Evolutionary conservation across 2,329 filamentous ascomycete genomes (phyloP).

Genomic region (Fulvia fulva): DNA sequence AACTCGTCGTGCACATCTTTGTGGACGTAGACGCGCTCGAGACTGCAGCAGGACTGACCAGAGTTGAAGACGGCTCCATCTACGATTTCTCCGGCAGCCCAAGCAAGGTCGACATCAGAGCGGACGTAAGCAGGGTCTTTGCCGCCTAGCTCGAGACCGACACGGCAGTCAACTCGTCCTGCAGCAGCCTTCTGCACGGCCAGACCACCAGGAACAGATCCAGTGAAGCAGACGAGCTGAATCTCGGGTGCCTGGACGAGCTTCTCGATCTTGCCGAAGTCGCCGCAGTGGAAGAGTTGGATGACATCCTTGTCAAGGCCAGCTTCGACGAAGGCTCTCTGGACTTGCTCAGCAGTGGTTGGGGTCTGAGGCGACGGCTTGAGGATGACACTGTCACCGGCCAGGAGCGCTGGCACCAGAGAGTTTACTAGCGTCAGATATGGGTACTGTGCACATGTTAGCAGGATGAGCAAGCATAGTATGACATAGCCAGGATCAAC

Average conservation of each 20-base stretch:
- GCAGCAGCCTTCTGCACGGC: conserved; percentile 81
- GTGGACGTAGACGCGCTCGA: conserved; percentile 89
- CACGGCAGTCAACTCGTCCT: conserved; percentile 71
- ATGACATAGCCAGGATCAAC: conserved; percentile 36
- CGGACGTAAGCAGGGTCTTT: conserved; percentile 93
- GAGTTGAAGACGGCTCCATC: conserved; percentile 97
- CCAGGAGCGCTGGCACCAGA: conserved; percentile 82
- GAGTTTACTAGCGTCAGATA: conserved; percentile 93
- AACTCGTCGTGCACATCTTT: conserved; percentile 80
- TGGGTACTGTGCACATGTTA: conserved; percentile 64
- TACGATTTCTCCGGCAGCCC: conserved; percentile 91
- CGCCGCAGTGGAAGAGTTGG: conserved; percentile 89
- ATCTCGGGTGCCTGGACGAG: conserved; percentile 74
- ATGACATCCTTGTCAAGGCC: conserved; percentile 80
- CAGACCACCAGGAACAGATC: conserved; percentile 82
- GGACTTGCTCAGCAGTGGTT: conserved; percentile 80
- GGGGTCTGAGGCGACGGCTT: conserved; percentile 96
- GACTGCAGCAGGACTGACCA: conserved; percentile 92
- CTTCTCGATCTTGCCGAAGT: conserved; percentile 69
- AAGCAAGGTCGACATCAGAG: conserved; percentile 77
- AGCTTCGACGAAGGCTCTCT: conserved; percentile 71
- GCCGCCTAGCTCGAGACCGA: conserved; percentile 87
- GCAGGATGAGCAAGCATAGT: neutral
- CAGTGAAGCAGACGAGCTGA: conserved; percentile 85
- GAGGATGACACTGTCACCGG: conserved; percentile 85